phyloP scores from a whole-genome alignment of 2,329 filamentous ascomycete species.

The Cadophora gregata region DNA sequence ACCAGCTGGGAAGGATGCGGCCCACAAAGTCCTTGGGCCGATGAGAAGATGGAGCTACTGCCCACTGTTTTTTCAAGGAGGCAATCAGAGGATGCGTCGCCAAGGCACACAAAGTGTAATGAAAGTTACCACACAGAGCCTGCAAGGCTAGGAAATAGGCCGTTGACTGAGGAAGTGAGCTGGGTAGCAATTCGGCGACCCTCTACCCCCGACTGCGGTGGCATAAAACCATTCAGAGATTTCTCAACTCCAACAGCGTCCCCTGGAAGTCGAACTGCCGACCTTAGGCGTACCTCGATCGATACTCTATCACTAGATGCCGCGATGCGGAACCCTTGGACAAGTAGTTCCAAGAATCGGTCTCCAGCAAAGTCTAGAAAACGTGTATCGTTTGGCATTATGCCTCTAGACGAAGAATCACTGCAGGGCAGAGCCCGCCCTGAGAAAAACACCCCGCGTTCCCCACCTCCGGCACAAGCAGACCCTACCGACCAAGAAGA shows the following conservation, averaged over 20 bases:
- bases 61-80: not conserved
- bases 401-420: constrained; percentile 22
- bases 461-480: constrained; percentile 34
- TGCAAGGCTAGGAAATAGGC: not conserved
- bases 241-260: constrained; percentile 33
- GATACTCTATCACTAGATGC: constrained; percentile 38
- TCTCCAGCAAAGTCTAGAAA: constrained; percentile 33
- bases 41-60: constrained; percentile 22
- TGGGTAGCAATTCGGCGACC: constrained; percentile 24
- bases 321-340: constrained; percentile 41
- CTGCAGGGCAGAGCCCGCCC: not conserved
- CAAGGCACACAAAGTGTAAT: not conserved
- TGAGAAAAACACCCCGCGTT: constrained; percentile 15
- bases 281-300: constrained; percentile 12
- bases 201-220: constrained; percentile 23
- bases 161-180: not conserved
- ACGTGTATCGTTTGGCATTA: constrained; percentile 41
- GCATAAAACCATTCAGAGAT: constrained; percentile 35
- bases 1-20: constrained; percentile 27
- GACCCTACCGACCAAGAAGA: constrained; percentile 22
- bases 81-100: not conserved
- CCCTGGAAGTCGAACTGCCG: constrained; percentile 5
- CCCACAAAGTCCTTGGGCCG: constrained; percentile 42
- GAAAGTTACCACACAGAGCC: not conserved
- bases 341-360: constrained; percentile 26